Evolutionary conservation across 192 early-diverging fungal genomes (phyloP), one percentile per base, ranked within the genome.

Genomic region (Podila minutissima): DNA sequence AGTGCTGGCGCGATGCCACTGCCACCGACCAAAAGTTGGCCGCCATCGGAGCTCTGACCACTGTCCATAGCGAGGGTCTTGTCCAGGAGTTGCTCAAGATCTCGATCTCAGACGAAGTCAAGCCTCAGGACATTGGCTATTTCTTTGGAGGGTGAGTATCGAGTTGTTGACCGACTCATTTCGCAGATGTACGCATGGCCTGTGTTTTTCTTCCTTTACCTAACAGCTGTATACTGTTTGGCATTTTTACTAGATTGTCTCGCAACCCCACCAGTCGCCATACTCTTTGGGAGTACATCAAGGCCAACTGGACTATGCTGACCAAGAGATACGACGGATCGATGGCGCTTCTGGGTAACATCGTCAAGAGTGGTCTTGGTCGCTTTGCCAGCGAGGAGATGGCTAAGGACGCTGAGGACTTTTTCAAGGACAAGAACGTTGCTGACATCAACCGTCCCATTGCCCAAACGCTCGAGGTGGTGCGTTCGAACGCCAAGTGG

Each of bases 401-500:
- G 48, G 88, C 92, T 71, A 83, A 83, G 66, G 91, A 93, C 71
- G 83, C 91, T 59, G 91, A 90, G 59, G 55, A 74, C 20, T 90
- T 91, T 67, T 91, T 95, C 57, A 83, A 86, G 64, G 87, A 87
- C 62, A 88, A 91, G 74, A 89, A 90, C 41, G 87, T 87, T 29
- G 74, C 86, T 59, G 90, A 90, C 48, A 92, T 91, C 69, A 83
- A 83, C 17, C 87, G 91, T 53, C 87, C 93, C 19, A 74, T 95
- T 57, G 88, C 90, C 57, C 94, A 95, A 87, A 88, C 88, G 33
- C 74, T 95, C 50, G 94, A 95, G 75, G 86, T 85, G 59, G 87
- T 91, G 67, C 84, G 89, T 37, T 84, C 88, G 38, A 90, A 91
- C 74, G 84, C 87, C 48, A 83, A 87, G 57, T 90, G 89, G 89